Base-by-base conservation (phyloP, 176 grass and related monocot genomes). In the Secale cereale region DNA sequence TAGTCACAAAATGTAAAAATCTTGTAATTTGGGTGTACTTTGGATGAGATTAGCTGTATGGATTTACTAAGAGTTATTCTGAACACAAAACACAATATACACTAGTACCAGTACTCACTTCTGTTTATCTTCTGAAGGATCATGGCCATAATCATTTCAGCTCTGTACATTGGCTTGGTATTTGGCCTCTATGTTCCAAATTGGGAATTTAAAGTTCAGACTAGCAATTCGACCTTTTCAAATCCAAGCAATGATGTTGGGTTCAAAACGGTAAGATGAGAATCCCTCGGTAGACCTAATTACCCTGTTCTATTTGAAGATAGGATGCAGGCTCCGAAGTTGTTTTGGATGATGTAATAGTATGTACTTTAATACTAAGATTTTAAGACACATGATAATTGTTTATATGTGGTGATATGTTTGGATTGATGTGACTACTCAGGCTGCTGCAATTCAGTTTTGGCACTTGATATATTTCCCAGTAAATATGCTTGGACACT, bases 131-230 rank as follows among this genome's bases (percentile, higher is more conserved):
- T 78, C 2, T 95, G 82, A 90, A 98, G 93, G 96, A 91, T 91
- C 60, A 45, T 86, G 84, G 89, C 89, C 65, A 63, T 88, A 73
- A 25, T 94, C 77, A 79, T 95, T 56, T 79, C 91, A 61, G 78
- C 78, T 69, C 88, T 91, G n/a, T 95, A 98, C 83, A 57, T 89
- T 83, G 81, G 78, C 56, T 87, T 98, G 88, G 36, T 95, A 52
- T 87, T 91, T 36, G 96, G 93, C 59, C 89, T 98, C 33, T 94
- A 92, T 87, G 93, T 95, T 85, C 72, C 93, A 36, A 88, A 87
- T 64, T 98, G 93, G 96, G 89, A 95, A 78, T 95, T 98, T 79
- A 56, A 92, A 90, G 78, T 85, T 88, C 81, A 92, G 91, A 81
- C 71, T 80, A 86, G 80, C 13, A 94, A 87, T 90, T 88, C 86